A percentile compares a stretch with the other conserved stretches of the same genome.
Evolutionary conservation across 208 protist genomes (phyloP).

Genomic region (Leishmania aethiopica): DNA sequence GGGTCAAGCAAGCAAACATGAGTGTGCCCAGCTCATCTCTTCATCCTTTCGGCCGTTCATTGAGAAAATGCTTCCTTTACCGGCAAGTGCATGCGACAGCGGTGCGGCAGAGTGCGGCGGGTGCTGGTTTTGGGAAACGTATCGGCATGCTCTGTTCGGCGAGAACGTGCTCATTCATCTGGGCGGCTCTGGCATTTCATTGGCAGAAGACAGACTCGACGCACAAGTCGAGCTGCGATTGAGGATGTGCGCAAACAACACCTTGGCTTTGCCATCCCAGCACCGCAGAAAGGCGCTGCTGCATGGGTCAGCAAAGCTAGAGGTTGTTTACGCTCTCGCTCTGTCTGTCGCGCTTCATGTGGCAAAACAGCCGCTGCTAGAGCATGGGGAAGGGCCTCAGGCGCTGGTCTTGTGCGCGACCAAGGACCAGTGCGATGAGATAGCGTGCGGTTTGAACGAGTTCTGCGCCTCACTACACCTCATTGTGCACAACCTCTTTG

Average conservation of each 20-base stretch:
- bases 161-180: slow-evolving; percentile 59
- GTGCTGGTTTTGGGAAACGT: slow-evolving; percentile 78
- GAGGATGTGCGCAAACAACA: slow-evolving; percentile 8
- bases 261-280: background rate
- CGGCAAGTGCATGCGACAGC: background rate
- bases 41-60: slow-evolving; percentile 46
- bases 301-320: slow-evolving; percentile 61
- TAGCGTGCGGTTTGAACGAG: slow-evolving; percentile 45
- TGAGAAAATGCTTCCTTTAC: slow-evolving; percentile 31
- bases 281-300: slow-evolving; percentile 7
- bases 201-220: slow-evolving; percentile 61
- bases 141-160: slow-evolving; percentile 63
- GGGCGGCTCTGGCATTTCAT: slow-evolving; percentile 53
- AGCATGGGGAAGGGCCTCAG: slow-evolving; percentile 61
- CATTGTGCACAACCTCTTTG: slow-evolving; percentile 85
- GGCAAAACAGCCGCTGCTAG: slow-evolving; percentile 62
- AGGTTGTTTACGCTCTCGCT: slow-evolving; percentile 59
- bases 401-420: slow-evolving; percentile 74
- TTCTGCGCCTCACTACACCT: slow-evolving; percentile 66
- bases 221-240: slow-evolving; percentile 46
- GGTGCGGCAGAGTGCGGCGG: slow-evolving; percentile 38
- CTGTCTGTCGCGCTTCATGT: slow-evolving; percentile 66
- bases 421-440: slow-evolving; percentile 75
- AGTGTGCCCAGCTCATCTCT: slow-evolving; percentile 45
- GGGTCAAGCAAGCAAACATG: slow-evolving; percentile 28